A percentile compares a stretch with the other conserved stretches of the same genome.
Conservation (phyloP, 2,329 filamentous ascomycete species). For the Thelonectria rubi region DNA sequence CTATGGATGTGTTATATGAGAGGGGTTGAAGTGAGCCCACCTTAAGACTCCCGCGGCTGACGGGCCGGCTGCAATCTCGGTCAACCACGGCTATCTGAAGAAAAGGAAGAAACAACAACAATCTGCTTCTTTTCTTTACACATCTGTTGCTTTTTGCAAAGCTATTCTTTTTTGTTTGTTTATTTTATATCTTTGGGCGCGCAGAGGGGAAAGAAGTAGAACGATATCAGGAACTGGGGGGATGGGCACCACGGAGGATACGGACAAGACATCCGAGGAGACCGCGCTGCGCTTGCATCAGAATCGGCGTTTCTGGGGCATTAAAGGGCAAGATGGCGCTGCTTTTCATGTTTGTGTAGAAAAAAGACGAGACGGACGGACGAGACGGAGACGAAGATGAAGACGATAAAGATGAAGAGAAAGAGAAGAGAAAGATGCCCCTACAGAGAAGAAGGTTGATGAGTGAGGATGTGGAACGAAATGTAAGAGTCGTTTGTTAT, state of each 20-base stretch:
- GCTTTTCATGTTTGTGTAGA: slow-evolving; percentile 35
- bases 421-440: slow-evolving; percentile 9
- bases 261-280: slow-evolving; percentile 9
- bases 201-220: slow-evolving; percentile 7
- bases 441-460: slow-evolving; percentile 1
- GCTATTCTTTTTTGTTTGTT: slow-evolving; percentile 11
- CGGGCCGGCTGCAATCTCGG: slow-evolving; percentile 28
- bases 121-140: slow-evolving; percentile 5
- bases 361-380: neutral
- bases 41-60: slow-evolving; percentile 28
- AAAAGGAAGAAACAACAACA: neutral
- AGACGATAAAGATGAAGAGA: neutral
- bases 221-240: slow-evolving; percentile 2
- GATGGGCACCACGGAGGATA: slow-evolving; percentile 16
- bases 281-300: slow-evolving; percentile 41
- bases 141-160: too few relatives aligned
- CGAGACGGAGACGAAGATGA: too few relatives aligned
- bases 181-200: slow-evolving; percentile 10
- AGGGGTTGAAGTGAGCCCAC: slow-evolving; percentile 27
- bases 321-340: slow-evolving; percentile 43
- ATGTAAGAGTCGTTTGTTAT: neutral
- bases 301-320: slow-evolving; percentile 44
- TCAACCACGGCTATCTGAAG: slow-evolving; percentile 11
- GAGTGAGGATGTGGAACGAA: slow-evolving; percentile 6
- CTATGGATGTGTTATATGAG: slow-evolving; percentile 28